Conservation (phyloP, 2,329 filamentous ascomycete genomes). For the Corniculantispora saksenae region DNA sequence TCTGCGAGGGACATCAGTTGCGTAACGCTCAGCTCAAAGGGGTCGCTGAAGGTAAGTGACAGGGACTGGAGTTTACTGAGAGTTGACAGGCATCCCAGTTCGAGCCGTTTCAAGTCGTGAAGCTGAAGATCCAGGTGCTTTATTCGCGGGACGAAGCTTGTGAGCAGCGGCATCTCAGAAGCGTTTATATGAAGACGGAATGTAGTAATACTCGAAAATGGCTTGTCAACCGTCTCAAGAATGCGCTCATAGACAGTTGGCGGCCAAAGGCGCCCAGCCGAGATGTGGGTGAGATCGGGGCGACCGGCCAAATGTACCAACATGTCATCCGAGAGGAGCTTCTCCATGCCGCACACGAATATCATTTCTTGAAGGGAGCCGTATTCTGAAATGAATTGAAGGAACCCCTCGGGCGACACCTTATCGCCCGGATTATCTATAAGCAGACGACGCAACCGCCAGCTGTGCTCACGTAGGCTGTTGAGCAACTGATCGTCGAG, state of each 20-base stretch:
- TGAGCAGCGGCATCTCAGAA: too few relatives aligned
- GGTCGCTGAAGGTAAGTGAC: too few relatives aligned
- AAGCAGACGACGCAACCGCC: background rate
- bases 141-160: too few relatives aligned
- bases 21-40: too few relatives aligned
- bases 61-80: too few relatives aligned
- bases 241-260: background rate
- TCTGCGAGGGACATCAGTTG: too few relatives aligned
- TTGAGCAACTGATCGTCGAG: background rate
- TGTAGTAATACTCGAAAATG: too few relatives aligned
- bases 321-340: background rate
- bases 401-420: background rate
- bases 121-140: too few relatives aligned
- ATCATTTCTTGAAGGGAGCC: background rate
- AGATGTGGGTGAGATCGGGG: background rate
- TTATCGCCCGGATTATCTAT: background rate
- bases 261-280: background rate
- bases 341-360: background rate
- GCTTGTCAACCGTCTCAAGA: background rate
- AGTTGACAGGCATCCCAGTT: too few relatives aligned
- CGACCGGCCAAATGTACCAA: background rate
- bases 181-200: too few relatives aligned
- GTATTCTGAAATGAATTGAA: background rate
- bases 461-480: background rate
- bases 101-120: too few relatives aligned